These are phyloP conservation scores for Leishmania martiniquensis DNA, from an alignment of 208 protist genomes.

Conservation along the genomic window DNA sequence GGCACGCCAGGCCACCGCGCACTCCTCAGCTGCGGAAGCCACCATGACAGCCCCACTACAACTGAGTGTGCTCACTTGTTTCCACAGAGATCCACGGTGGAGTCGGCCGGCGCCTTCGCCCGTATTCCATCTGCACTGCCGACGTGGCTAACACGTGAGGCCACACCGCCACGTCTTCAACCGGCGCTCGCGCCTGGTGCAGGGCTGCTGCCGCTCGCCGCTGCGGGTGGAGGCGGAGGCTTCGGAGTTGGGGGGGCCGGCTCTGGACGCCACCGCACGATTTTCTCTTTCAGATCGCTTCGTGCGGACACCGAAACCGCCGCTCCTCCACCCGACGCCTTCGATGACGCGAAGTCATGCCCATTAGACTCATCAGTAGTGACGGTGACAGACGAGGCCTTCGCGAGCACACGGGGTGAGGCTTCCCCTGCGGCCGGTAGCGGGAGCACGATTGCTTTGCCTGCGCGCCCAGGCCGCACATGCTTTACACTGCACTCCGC, in stretches of 20 bases:
- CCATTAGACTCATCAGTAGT: background rate
- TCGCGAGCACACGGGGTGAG: background rate
- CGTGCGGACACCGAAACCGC: background rate
- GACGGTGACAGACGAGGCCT: background rate
- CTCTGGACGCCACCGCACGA: constrained; percentile 22
- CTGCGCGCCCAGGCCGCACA: constrained; percentile 20
- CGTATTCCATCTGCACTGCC: background rate
- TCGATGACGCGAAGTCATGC: background rate
- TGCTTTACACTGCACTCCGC: constrained; percentile 27
- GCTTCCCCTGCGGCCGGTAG: background rate
- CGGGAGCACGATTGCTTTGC: background rate
- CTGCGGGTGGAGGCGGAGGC: background rate
- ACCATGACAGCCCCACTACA: background rate
- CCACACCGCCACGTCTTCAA: constrained; percentile 1
- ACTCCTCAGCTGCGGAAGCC: background rate
- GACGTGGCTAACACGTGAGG: background rate
- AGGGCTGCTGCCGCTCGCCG: background rate
- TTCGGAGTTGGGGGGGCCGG: background rate
- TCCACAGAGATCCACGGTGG: background rate
- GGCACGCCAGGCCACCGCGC: background rate
- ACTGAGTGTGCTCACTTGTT: background rate
- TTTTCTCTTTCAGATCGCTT: constrained; percentile 27
- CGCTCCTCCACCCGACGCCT: background rate
- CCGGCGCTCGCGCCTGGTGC: constrained; percentile 1
- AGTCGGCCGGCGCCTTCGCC: background rate